phyloP scores from a whole-genome alignment of 805 yeast genomes.

The Wickerhamiella bombiphila region DNA sequence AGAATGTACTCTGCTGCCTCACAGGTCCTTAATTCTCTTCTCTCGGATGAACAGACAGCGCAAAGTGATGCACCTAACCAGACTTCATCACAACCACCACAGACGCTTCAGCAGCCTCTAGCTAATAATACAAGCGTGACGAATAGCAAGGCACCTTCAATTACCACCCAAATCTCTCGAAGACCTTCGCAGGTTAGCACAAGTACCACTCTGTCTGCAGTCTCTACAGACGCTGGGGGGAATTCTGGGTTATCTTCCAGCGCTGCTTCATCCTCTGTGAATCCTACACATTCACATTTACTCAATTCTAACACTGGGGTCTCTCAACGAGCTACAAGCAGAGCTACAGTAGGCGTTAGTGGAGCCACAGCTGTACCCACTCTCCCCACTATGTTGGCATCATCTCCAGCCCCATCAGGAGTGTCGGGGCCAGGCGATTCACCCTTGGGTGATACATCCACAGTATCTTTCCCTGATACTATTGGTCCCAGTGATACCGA shows the following conservation, averaged over 20 bases:
- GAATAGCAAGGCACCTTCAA: background rate
- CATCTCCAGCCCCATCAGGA: no score
- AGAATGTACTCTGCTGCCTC: conserved; percentile 15
- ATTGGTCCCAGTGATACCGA: conserved; percentile 12
- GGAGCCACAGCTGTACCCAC: background rate
- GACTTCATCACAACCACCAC: no score
- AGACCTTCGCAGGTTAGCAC: background rate
- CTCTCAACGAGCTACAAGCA: conserved; percentile 11
- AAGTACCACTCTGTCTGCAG: background rate
- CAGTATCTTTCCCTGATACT: conserved; percentile 4
- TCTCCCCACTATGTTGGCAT: background rate
- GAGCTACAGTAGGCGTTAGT: conserved; percentile 7
- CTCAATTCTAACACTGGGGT: conserved; percentile 10
- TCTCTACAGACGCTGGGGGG: background rate
- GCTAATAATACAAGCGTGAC: background rate
- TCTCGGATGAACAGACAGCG: conserved; percentile 8
- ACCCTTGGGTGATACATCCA: background rate
- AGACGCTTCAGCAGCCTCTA: background rate
- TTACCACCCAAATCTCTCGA: background rate
- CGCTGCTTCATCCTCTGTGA: background rate
- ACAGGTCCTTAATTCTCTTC: conserved; percentile 10
- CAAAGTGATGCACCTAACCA: no score
- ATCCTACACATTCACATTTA: conserved; percentile 2
- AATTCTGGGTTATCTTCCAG: background rate
- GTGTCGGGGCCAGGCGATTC: background rate